Conservation (phyloP, 306 rosid genomes). For the Vigna angularis region DNA sequence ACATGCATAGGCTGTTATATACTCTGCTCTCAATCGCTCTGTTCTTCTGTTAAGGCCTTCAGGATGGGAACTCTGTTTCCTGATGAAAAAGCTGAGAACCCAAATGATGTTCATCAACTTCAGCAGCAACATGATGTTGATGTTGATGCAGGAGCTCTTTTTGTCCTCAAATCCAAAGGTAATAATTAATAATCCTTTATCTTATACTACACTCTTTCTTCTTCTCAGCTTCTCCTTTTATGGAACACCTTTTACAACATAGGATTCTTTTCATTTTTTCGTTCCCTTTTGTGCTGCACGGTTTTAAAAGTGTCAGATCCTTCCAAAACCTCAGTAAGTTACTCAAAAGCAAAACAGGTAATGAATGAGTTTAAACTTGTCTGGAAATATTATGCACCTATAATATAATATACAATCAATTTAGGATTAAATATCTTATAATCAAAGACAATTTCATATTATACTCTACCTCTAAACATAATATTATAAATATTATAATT, state of each 20-base stretch:
- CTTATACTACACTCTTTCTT: not conserved
- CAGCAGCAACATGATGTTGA: conserved; percentile 32
- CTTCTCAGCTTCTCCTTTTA: not conserved
- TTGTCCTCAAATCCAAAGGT: conserved; percentile 93
- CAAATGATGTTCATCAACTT: conserved; percentile 34
- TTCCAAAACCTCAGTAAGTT: not conserved
- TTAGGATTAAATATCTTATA: too few relatives aligned
- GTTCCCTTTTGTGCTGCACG: not conserved
- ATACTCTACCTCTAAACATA: too few relatives aligned
- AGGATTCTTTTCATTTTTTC: not conserved
- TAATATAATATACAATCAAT: too few relatives aligned
- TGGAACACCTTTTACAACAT: not conserved
- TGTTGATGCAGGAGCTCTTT: conserved; percentile 79
- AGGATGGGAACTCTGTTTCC: conserved; percentile 52
- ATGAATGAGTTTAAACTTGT: too few relatives aligned
- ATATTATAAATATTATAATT: too few relatives aligned
- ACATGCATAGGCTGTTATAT: not conserved
- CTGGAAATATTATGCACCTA: too few relatives aligned
- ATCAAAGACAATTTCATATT: too few relatives aligned
- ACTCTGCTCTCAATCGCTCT: not conserved
- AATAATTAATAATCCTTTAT: not conserved
- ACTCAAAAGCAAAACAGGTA: not conserved
- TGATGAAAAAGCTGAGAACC: conserved; percentile 42
- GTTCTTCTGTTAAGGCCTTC: not conserved
- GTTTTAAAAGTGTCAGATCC: not conserved